Percentiles rank a stretch among this genome's conserved stretches.
These are phyloP conservation scores for Saccharomycopsis hybrid DNA, from an alignment of 1,139 yeast genomes.

Conservation along the genomic window DNA sequence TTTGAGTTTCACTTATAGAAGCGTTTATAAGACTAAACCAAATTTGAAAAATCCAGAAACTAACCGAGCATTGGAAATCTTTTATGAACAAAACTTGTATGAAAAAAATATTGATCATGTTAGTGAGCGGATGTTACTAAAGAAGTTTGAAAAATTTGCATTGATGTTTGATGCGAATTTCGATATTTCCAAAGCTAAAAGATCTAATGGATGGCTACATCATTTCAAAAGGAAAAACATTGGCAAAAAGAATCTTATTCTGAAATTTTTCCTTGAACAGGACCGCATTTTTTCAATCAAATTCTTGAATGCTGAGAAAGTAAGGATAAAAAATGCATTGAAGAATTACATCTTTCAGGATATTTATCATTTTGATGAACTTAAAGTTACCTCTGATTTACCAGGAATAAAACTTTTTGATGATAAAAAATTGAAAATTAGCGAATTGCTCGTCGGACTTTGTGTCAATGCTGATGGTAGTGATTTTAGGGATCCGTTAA, in stretches of 20 bases:
- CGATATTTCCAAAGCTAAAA: conserved; percentile 19
- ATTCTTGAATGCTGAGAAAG: conserved; percentile 23
- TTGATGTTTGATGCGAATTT: conserved; percentile 15
- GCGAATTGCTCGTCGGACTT: conserved; percentile 24
- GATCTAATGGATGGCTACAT: conserved; percentile 34
- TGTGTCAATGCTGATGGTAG: conserved; percentile 27
- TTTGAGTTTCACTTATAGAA: conserved; percentile 25
- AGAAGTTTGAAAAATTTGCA: conserved; percentile 28
- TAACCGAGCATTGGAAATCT: conserved; percentile 30
- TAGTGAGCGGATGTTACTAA: conserved; percentile 27
- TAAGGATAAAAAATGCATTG: conserved; percentile 16
- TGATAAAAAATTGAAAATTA: conserved; percentile 8
- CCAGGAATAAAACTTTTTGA: conserved; percentile 20
- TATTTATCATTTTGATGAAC: conserved; percentile 27
- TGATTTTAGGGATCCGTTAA: conserved; percentile 24
- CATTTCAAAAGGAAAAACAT: conserved; percentile 30
- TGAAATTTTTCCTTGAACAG: conserved; percentile 22
- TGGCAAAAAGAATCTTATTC: conserved; percentile 25
- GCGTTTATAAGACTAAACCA: conserved; percentile 28
- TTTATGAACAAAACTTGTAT: conserved; percentile 30
- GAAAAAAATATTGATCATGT: conserved; percentile 24
- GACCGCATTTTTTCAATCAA: conserved; percentile 18
- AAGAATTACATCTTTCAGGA: conserved; percentile 22
- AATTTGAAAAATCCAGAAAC: conserved; percentile 28
- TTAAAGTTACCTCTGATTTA: conserved; percentile 22